Evolutionary conservation across 495 filamentous ascomycete genomes (phyloP).

Genomic region (Xylaria curta): DNA sequence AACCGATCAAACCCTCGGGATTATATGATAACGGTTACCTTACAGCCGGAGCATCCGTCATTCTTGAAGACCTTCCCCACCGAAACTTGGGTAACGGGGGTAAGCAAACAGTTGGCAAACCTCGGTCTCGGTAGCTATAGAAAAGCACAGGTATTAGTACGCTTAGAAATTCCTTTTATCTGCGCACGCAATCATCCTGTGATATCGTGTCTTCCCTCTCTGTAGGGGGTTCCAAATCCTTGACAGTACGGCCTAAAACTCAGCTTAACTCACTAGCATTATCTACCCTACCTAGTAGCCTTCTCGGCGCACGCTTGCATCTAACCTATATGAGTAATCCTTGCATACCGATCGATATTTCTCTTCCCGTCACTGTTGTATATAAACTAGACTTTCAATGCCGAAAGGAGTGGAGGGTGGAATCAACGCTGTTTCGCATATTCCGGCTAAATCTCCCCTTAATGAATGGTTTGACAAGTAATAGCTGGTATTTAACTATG

Average conservation of each 20-base stretch:
- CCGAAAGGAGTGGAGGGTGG: slow-evolving; percentile 17
- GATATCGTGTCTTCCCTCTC: slow-evolving; percentile 17
- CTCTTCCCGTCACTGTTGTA: not conserved
- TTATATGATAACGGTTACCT: slow-evolving; percentile 13
- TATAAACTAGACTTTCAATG: slow-evolving; percentile 12
- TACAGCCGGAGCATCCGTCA: slow-evolving; percentile 15
- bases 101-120: slow-evolving; percentile 22
- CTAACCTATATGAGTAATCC: slow-evolving; percentile 15
- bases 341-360: not conserved
- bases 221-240: not conserved
- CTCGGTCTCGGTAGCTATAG: slow-evolving; percentile 8
- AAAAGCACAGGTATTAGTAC: not conserved
- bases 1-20: slow-evolving; percentile 15
- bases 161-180: slow-evolving; percentile 7
- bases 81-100: slow-evolving; percentile 11
- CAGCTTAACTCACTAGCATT: slow-evolving; percentile 8
- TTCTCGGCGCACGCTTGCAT: not conserved
- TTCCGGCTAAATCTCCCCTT: slow-evolving; percentile 23
- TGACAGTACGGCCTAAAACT: slow-evolving; percentile 7
- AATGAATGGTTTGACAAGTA: slow-evolving; percentile 4
- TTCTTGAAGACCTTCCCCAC: slow-evolving; percentile 12
- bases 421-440: slow-evolving; percentile 18
- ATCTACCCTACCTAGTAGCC: slow-evolving; percentile 4
- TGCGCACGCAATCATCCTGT: slow-evolving; percentile 16
- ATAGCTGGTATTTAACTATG: not conserved